Percentiles rank a stretch among this genome's conserved stretches.
Evolutionary conservation across 768 basidiomycete genomes (phyloP).

Genomic region (Tylopilus subfusipes): DNA sequence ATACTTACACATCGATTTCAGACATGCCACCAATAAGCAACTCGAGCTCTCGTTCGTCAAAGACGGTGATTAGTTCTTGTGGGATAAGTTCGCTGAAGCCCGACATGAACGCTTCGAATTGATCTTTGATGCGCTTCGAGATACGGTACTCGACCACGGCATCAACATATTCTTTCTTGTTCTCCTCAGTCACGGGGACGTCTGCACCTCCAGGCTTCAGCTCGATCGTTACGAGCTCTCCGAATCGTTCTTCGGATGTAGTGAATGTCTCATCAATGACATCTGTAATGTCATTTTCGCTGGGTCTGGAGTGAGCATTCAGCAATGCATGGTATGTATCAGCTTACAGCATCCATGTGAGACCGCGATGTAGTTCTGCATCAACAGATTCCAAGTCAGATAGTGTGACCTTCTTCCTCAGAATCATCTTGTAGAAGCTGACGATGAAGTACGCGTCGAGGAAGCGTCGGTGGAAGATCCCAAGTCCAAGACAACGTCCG

Average conservation of each 20-base stretch:
- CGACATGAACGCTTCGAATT: conserved; percentile 99
- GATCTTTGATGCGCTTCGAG: conserved; percentile 94
- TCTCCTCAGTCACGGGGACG: conserved; percentile 88
- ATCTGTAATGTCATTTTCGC: conserved; percentile 98
- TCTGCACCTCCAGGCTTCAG: conserved; percentile 87
- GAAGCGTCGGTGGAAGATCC: conserved; percentile 99
- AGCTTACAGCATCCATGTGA: conserved; percentile 98
- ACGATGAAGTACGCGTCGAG: conserved; percentile 99
- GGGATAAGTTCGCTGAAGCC: conserved; percentile 99
- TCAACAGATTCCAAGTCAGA: conserved; percentile 96
- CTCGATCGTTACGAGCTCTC: conserved; percentile 96
- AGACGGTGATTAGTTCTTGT: conserved; percentile 95
- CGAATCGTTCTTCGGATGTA: conserved; percentile 95
- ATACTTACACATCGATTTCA: conserved; percentile 92
- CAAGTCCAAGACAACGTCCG: conserved; percentile 89
- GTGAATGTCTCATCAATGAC: conserved; percentile 98
- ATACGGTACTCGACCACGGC: conserved; percentile 95
- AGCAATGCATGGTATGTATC: background rate
- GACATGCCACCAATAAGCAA: conserved; percentile 99
- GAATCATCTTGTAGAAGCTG: conserved; percentile 99
- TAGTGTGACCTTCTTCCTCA: conserved; percentile 95
- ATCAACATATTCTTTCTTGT: conserved; percentile 99
- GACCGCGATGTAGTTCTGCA: conserved; percentile 87
- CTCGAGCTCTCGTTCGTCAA: conserved; percentile 97
- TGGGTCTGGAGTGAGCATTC: conserved; percentile 31